Evolutionary conservation across 345 rosid genomes (phyloP), one percentile per base, ranked within the genome.

Genomic region (Erysimum cheiranthoides): DNA sequence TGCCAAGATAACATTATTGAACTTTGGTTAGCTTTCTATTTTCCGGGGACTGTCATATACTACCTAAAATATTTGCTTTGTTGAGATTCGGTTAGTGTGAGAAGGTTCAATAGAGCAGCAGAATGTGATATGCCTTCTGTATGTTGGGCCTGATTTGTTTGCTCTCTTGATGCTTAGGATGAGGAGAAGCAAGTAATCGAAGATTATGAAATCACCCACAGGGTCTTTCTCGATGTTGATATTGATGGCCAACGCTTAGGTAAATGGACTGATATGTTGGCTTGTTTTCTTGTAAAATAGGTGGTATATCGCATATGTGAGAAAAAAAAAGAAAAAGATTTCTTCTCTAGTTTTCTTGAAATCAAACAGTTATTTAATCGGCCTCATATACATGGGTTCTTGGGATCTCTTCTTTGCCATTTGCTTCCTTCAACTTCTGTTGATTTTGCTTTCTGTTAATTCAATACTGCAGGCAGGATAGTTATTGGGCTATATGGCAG

Each of bases 151-250:
- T 64, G 49, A 47, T 68, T 62, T 64, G 10, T 12, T 68, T 52
- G 28, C 66, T 39, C 60, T 65, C 61, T 67, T 82, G 38, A 58
- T 84, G 72, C 43, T 68, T 73, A 93, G 98, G 87, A 66, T 53
- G 92, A 81, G 74, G 92, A 83, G 65, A 74, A 59, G 79, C 70
- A 21, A 70, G 83, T 52, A 5, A 86, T 85, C 25, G 87, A 83
- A 68, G 83, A 73, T 27, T 68, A 87, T 66, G 96, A 95, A 77
- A 86, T 92, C 81, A 92, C 97, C 18, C 88, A 92, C 75, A 92
- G 97, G 80, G 99, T 92, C 11, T 95, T 82, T 84, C 85, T 95
- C 85, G 98, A 95, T 73, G 82, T 95, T 46, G 93, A 92, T 86
- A 95, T 95, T 18, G 99, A 90, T 8, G 94, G 82, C 61, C 99